These are phyloP conservation scores for Eutrema salsugineum DNA, from an alignment of 441 rosid species.

Conservation along the genomic window DNA sequence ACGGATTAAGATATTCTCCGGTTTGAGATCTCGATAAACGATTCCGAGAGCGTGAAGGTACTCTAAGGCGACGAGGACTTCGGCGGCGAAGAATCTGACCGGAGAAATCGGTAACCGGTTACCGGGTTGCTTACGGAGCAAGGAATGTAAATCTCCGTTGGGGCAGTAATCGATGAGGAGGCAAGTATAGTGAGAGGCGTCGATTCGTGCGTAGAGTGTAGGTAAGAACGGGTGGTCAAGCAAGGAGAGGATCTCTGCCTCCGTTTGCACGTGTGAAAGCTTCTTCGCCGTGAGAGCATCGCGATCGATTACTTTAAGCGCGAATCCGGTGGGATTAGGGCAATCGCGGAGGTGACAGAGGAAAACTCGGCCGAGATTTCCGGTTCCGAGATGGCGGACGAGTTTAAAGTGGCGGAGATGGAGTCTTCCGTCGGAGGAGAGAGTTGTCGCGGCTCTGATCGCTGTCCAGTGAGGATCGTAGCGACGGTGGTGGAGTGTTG, in stretches of 20 bases:
- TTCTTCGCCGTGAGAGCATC: constrained; percentile 47
- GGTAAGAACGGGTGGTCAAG: constrained; percentile 70
- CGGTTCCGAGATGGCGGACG: constrained; percentile 56
- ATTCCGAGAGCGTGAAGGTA: constrained; percentile 67
- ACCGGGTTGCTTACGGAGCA: constrained; percentile 52
- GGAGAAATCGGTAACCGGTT: constrained; percentile 41
- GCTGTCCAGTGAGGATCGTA: constrained; percentile 56
- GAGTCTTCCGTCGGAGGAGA: constrained; percentile 50
- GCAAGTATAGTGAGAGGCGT: constrained; percentile 64
- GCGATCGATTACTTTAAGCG: constrained; percentile 59
- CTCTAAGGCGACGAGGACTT: constrained; percentile 59
- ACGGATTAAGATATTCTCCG: constrained; percentile 58
- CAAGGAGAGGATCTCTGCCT: constrained; percentile 59
- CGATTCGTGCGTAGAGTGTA: constrained; percentile 58
- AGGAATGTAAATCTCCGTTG: constrained; percentile 60
- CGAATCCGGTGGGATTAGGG: constrained; percentile 37
- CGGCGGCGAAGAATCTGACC: constrained; percentile 59
- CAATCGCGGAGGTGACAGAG: constrained; percentile 61
- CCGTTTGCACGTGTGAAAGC: constrained; percentile 50
- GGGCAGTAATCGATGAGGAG: constrained; percentile 68
- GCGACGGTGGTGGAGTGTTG: constrained; percentile 43
- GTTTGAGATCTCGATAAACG: constrained; percentile 70
- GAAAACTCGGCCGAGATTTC: constrained; percentile 71
- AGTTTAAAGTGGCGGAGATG: constrained; percentile 64
- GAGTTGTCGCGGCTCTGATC: constrained; percentile 46